Percentiles rank a stretch among this genome's conserved stretches.
Evolutionary conservation across 1,284 basidiomycete species (phyloP).

Genomic region (Ceratorhiza oryzae-sativae): DNA sequence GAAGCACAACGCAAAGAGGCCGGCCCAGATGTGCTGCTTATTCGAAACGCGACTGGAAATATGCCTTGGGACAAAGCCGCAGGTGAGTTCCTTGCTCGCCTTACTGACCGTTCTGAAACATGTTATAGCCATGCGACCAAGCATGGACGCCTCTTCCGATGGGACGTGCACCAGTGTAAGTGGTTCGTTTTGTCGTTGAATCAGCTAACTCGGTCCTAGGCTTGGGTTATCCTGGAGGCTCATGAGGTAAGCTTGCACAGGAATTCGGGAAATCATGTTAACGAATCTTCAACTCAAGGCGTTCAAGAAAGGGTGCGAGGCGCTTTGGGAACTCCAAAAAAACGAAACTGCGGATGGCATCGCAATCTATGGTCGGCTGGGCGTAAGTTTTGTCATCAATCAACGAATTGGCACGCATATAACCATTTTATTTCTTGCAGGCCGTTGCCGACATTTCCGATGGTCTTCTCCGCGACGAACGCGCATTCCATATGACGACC

Average conservation of each 20-base stretch:
- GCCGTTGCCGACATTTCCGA: slow-evolving; percentile 37
- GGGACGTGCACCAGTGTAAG: slow-evolving; percentile 28
- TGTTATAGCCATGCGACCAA: slow-evolving; percentile 23
- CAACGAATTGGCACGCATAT: not conserved
- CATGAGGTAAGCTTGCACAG: slow-evolving; percentile 46
- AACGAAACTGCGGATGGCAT: slow-evolving; percentile 27
- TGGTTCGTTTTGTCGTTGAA: not conserved
- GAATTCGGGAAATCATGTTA: not conserved
- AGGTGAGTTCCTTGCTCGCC: not conserved
- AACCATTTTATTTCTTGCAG: not conserved
- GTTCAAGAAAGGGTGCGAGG: slow-evolving; percentile 33
- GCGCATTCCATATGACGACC: slow-evolving; percentile 37
- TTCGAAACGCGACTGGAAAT: slow-evolving; percentile 32
- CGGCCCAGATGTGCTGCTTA: slow-evolving; percentile 29
- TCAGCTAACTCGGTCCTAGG: slow-evolving; percentile 11
- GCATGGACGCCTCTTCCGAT: slow-evolving; percentile 28
- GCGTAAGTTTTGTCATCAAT: slow-evolving; percentile 5
- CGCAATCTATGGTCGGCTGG: slow-evolving; percentile 28
- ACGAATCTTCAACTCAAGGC: slow-evolving; percentile 1
- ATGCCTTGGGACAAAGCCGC: slow-evolving; percentile 33
- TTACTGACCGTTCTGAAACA: not conserved
- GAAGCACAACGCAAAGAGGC: slow-evolving; percentile 36
- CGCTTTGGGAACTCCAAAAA: slow-evolving; percentile 28
- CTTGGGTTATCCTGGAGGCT: slow-evolving; percentile 50
- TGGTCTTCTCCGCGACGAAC: slow-evolving; percentile 39